Percentiles rank a stretch among this genome's conserved stretches.
phyloP scores from a whole-genome alignment of 352 stramenopile genomes.

The Phytophthora fragariaefolia region DNA sequence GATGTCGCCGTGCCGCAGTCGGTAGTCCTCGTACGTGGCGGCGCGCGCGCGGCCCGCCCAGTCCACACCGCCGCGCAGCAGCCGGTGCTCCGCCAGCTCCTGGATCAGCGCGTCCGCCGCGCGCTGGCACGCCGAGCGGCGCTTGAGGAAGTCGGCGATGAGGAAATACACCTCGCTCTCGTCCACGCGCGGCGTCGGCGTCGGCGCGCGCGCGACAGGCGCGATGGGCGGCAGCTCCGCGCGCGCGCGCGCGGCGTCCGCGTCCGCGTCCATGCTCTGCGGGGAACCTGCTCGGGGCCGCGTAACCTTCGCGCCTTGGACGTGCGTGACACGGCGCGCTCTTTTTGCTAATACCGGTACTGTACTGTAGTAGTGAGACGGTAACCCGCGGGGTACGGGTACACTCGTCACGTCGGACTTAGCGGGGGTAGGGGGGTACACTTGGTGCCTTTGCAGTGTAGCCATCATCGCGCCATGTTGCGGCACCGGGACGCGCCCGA shows the following conservation, averaged over 20 bases:
- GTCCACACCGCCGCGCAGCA: conserved; percentile 65
- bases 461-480: conserved; percentile 27
- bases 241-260: conserved; percentile 6
- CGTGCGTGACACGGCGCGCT: no score
- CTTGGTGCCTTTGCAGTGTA: not conserved
- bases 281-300: no score
- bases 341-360: conserved; percentile 30
- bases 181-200: conserved; percentile 20
- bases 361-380: no score
- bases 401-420: conserved; percentile 2
- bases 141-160: conserved; percentile 87
- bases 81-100: conserved; percentile 63
- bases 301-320: no score
- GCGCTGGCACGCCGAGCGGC: conserved; percentile 61
- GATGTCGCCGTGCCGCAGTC: conserved; percentile 76
- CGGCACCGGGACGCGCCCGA: conserved; percentile 27
- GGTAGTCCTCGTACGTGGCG: conserved; percentile 79
- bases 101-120: conserved; percentile 72
- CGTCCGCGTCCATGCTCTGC: no score
- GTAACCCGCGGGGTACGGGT: not conserved
- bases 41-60: conserved; percentile 61
- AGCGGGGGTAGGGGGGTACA: not conserved
- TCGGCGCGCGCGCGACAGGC: not conserved
- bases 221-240: conserved; percentile 30
- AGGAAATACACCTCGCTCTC: conserved; percentile 84